Percentiles rank a stretch among this genome's conserved stretches.
These are phyloP conservation scores for Kwoniella shandongensis DNA, from an alignment of 768 basidiomycete species.

Conservation along the genomic window DNA sequence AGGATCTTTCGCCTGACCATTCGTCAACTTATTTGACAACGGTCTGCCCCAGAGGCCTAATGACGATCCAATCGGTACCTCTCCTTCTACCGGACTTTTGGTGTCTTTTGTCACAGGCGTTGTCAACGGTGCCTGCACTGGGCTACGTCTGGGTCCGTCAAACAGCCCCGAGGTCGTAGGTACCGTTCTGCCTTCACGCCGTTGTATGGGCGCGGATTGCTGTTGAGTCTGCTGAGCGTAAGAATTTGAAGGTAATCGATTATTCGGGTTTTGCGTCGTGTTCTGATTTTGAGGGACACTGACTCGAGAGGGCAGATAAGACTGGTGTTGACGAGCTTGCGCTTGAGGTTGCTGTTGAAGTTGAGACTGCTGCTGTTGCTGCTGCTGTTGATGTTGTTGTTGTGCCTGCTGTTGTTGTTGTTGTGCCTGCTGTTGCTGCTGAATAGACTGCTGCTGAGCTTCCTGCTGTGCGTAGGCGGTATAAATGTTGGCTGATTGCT, in stretches of 20 bases:
- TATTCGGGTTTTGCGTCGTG: background rate
- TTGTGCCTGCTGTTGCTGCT: background rate
- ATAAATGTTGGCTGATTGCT: slow-evolving; percentile 16
- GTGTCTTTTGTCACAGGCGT: background rate
- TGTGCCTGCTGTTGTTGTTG: slow-evolving; percentile 7
- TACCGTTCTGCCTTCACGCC: slow-evolving; percentile 41
- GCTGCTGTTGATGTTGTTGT: slow-evolving; percentile 6
- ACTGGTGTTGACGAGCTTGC: slow-evolving; percentile 2
- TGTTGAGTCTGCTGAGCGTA: slow-evolving; percentile 8
- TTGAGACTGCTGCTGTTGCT: background rate
- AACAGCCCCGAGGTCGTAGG: slow-evolving; percentile 43
- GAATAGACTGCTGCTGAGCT: background rate
- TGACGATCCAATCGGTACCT: slow-evolving; percentile 1
- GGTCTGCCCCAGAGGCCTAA: slow-evolving; percentile 12
- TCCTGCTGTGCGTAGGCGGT: slow-evolving; percentile 1
- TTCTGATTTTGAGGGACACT: background rate
- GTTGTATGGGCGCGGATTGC: slow-evolving; percentile 4
- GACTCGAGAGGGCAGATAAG: background rate
- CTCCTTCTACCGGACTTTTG: slow-evolving; percentile 9
- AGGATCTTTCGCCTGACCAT: background rate
- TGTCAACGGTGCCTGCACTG: slow-evolving; percentile 3
- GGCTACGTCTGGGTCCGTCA: slow-evolving; percentile 13
- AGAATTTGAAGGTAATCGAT: background rate
- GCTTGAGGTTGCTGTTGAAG: slow-evolving; percentile 1
- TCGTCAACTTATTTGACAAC: slow-evolving; percentile 2